Conservation (phyloP, 2,329 filamentous ascomycete species). For the Trichophaea hybrida region DNA sequence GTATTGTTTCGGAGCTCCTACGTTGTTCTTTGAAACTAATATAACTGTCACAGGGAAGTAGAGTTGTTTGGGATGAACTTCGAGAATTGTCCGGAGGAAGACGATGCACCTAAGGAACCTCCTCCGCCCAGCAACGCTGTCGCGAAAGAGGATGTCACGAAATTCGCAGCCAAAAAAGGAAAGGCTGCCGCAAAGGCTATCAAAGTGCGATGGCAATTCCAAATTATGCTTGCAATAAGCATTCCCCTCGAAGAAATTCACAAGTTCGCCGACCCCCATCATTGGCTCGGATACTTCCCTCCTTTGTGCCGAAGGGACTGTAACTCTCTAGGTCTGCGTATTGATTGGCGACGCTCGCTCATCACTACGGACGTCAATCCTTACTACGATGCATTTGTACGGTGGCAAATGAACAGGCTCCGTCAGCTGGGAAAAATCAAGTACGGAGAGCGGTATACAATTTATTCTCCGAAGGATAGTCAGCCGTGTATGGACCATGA, state of each 20-base stretch:
- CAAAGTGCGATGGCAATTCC: constrained; percentile 90
- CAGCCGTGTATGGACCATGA: constrained; percentile 84
- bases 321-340: constrained; percentile 66
- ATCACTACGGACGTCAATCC: constrained; percentile 94
- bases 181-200: constrained; percentile 82
- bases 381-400: constrained; percentile 87
- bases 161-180: constrained; percentile 84
- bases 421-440: constrained; percentile 84
- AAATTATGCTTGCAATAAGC: constrained; percentile 84
- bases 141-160: constrained; percentile 68
- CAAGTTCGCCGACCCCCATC: constrained; percentile 74
- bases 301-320: constrained; percentile 66
- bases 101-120: constrained; percentile 35
- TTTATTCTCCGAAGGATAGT: constrained; percentile 81
- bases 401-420: constrained; percentile 93
- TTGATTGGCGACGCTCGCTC: constrained; percentile 87
- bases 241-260: constrained; percentile 81
- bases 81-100: constrained; percentile 45
- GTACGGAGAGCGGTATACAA: constrained; percentile 83
- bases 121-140: constrained; percentile 47
- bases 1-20: background rate
- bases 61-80: constrained; percentile 80
- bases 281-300: constrained; percentile 90
- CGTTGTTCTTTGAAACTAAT: constrained; percentile 2
- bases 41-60: constrained; percentile 45